These are phyloP conservation scores for Scolecobasidium constrictum DNA, from an alignment of 2,329 filamentous ascomycete genomes.

Conservation along the genomic window DNA sequence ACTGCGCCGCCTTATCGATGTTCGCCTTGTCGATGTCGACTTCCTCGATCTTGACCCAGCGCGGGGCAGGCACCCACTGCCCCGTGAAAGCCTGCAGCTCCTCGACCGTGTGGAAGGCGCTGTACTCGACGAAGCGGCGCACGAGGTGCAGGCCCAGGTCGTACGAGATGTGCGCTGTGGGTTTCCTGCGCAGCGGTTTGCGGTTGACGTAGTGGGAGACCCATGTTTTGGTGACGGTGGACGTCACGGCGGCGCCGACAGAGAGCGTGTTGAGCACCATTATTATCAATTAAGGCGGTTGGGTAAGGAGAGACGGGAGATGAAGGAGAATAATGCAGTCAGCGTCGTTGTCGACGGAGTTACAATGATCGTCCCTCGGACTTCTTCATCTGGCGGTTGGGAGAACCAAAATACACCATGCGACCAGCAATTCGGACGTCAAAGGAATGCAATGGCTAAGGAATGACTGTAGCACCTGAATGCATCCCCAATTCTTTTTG, in stretches of 20 bases:
- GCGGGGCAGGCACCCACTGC: constrained; percentile 83
- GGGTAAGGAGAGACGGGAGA: not conserved
- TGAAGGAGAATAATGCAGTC: too few species aligned
- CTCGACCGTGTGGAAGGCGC: constrained; percentile 83
- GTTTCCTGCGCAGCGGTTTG: constrained; percentile 62
- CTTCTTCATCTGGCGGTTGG: too few species aligned
- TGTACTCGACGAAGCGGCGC: constrained; percentile 72
- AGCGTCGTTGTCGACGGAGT: too few species aligned
- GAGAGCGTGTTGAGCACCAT: constrained; percentile 70
- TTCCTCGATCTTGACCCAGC: constrained; percentile 73
- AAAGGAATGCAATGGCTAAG: too few species aligned
- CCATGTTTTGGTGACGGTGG: constrained; percentile 76
- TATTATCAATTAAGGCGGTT: not conserved
- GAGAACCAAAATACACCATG: too few species aligned
- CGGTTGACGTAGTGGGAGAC: constrained; percentile 85
- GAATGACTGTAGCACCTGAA: too few species aligned
- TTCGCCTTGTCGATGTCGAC: constrained; percentile 54
- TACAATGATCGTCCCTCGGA: too few species aligned
- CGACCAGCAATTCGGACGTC: too few species aligned
- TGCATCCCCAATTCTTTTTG: too few species aligned
- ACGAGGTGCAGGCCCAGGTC: constrained; percentile 85
- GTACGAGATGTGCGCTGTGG: constrained; percentile 85
- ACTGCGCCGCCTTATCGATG: constrained; percentile 53
- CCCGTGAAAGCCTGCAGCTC: constrained; percentile 84
- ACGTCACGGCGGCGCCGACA: constrained; percentile 74